These are phyloP conservation scores for Orbilia quercus DNA, from an alignment of 2,329 filamentous ascomycete species.

Conservation along the genomic window DNA sequence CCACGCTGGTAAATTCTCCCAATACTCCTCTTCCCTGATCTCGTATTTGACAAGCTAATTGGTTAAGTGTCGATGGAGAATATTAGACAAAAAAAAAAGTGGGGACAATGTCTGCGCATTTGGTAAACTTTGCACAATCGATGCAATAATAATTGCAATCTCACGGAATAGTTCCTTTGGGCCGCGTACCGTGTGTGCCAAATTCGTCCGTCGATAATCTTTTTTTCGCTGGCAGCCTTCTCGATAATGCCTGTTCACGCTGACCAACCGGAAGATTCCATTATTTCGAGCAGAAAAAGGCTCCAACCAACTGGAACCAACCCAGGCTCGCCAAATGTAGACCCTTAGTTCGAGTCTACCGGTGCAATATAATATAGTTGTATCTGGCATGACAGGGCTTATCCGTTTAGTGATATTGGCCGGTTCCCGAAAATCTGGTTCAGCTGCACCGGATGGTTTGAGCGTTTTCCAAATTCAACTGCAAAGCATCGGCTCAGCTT, in stretches of 20 bases:
- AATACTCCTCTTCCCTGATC: conserved; percentile 45
- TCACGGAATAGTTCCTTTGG: not conserved
- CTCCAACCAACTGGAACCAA: conserved; percentile 22
- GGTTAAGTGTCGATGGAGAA: not conserved
- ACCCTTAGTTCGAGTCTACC: conserved; percentile 12
- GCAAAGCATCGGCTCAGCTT: conserved; percentile 43
- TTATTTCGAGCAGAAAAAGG: conserved; percentile 9
- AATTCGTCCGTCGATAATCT: not conserved
- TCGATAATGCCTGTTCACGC: too few relatives aligned
- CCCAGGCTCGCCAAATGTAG: conserved; percentile 15
- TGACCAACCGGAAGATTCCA: conserved; percentile 29
- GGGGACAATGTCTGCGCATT: conserved; percentile 15
- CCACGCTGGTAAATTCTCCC: conserved; percentile 16
- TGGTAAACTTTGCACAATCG: conserved; percentile 36
- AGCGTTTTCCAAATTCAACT: conserved; percentile 25
- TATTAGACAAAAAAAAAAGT: not conserved
- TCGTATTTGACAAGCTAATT: conserved; percentile 19
- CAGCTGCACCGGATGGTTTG: conserved; percentile 23
- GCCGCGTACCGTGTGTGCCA: not conserved
- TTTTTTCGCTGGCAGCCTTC: not conserved
- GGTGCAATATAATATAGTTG: not conserved
- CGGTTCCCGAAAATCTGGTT: conserved; percentile 49
- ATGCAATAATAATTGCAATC: conserved; percentile 5
- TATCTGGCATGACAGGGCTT: conserved; percentile 31
- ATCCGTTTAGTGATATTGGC: conserved; percentile 31